These are phyloP conservation scores for Colletotrichum filicis DNA, from an alignment of 2,329 filamentous ascomycete species.

Conservation along the genomic window DNA sequence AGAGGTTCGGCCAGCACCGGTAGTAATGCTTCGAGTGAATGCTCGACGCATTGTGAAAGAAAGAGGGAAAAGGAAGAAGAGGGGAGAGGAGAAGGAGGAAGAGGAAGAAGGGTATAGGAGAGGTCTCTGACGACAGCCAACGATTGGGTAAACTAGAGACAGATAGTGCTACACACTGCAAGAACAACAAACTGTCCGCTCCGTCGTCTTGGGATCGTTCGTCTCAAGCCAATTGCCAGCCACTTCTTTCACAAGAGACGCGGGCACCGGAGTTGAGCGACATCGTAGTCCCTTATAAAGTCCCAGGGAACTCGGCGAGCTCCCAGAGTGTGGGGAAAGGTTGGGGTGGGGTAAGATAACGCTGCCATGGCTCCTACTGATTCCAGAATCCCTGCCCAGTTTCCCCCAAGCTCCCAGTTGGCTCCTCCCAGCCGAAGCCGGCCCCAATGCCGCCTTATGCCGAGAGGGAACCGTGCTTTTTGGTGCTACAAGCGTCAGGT, in stretches of 20 bases:
- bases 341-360: conserved; percentile 34
- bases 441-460: conserved; percentile 36
- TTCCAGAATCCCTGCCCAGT: conserved; percentile 5
- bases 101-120: not conserved
- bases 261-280: conserved; percentile 26
- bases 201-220: not conserved
- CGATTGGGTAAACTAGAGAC: conserved; percentile 22
- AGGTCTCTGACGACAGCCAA: conserved; percentile 6
- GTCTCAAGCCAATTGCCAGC: conserved; percentile 28
- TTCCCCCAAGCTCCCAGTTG: conserved; percentile 6
- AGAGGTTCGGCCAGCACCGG: conserved; percentile 47
- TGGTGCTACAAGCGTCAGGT: conserved; percentile 1
- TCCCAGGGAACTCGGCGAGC: conserved; percentile 25
- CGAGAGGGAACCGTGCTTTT: conserved; percentile 26
- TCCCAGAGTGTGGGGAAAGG: conserved; percentile 34
- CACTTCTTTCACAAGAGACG: conserved; percentile 10
- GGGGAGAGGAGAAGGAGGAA: not conserved
- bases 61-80: not conserved
- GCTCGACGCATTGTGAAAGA: conserved; percentile 57
- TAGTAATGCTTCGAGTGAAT: conserved; percentile 52
- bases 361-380: conserved; percentile 5
- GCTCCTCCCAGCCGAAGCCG: conserved; percentile 22
- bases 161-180: conserved; percentile 8
- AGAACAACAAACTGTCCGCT: conserved; percentile 1
- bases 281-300: conserved; percentile 34